Base-by-base conservation (phyloP, 2,329 filamentous ascomycete species). In the Fusarium palustre region DNA sequence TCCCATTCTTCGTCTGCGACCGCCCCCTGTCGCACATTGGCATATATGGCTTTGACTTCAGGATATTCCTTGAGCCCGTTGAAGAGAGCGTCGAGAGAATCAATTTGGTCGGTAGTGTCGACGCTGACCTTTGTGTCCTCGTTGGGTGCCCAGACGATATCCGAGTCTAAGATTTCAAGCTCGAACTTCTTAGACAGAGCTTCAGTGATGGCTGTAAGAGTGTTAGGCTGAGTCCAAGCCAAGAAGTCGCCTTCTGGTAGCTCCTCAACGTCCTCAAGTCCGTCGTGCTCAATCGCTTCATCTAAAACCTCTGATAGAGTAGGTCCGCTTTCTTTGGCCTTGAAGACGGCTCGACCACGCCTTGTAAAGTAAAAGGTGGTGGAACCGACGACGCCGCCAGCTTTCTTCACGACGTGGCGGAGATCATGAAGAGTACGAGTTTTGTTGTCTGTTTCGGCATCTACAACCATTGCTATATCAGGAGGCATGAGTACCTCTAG, bases 141-240 rank as follows among this genome's bases (percentile, higher is more conserved):
- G 64, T 95, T 96, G 0, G 93, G 87, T 62, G 91, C 88, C 90
- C 93, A 97, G 43, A 97, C 86, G 54, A 97, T 95, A 58, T 97
- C 92, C 20, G 89, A 89, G 70, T 88, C 90, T 57, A 91, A 82
- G 46, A 97, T 87, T 61, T 91, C 87, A 64, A 97, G 79, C 1
- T 84, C 87, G 22, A 92, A 85, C 38, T 85, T 83, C 68, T 87
- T 84, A 6, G 87, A 84, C n/a, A 97, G 76, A 15, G 84, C 82
- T 48, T 79, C 71, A 3, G 78, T 78, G 20, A 80, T 76, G 52
- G 76, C 71, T 64, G 75, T 74, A 18, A 80, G 67, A 20, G 73
- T 70, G 34, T 74, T 70, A 9, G 79, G 78, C 57, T 81, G 76
- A 7, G 78, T 80, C 80, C 79, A 81, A 20, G 97, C 83, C 7